Evolutionary conservation across 2,329 filamentous ascomycete species (phyloP).

Genomic region (Fusarium sp.): DNA sequence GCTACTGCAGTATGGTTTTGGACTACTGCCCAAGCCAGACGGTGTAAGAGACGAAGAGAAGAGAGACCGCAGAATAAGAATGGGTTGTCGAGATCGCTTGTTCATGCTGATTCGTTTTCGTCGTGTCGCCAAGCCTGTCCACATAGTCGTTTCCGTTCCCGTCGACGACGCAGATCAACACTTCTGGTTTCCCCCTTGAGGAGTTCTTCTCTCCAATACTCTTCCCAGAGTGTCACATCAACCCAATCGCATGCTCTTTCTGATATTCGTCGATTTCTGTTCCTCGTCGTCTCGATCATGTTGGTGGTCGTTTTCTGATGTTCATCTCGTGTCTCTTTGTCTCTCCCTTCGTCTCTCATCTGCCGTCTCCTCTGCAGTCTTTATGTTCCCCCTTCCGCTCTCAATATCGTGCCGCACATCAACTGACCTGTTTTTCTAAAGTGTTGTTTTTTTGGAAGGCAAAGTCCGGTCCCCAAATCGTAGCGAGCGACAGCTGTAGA

Average conservation of each 20-base stretch:
- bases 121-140: background rate
- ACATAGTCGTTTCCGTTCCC: background rate
- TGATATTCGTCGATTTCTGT: background rate
- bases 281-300: background rate
- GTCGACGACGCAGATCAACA: background rate
- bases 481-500: slow-evolving; percentile 42
- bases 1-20: background rate
- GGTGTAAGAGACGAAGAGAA: background rate
- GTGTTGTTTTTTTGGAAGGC: slow-evolving; percentile 27
- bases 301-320: background rate
- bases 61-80: background rate
- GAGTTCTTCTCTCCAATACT: background rate
- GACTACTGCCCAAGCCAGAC: slow-evolving; percentile 1
- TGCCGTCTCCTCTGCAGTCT: background rate
- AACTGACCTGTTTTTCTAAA: slow-evolving; percentile 40
- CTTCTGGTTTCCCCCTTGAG: background rate
- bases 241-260: background rate
- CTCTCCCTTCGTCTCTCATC: slow-evolving; percentile 8
- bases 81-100: background rate
- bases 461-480: slow-evolving; percentile 32
- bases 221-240: background rate
- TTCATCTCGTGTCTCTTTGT: background rate
- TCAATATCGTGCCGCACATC: background rate
- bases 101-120: background rate
- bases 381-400: background rate